These are phyloP conservation scores for Skeletonema potamos DNA, from an alignment of 108 stramenopile species.

Conservation along the genomic window DNA sequence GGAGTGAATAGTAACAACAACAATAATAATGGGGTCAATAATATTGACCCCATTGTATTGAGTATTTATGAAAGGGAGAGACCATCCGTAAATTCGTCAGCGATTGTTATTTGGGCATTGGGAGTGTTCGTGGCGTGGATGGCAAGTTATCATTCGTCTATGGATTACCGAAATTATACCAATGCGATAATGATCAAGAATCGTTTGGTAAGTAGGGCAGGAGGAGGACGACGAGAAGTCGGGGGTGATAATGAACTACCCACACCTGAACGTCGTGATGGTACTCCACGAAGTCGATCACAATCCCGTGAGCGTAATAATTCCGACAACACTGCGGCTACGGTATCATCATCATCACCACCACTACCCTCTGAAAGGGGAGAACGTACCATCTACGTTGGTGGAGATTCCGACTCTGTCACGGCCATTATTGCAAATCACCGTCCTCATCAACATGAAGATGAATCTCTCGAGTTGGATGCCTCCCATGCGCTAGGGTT, in stretches of 20 bases:
- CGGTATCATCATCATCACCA: background rate
- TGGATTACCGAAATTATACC: slow-evolving; percentile 23
- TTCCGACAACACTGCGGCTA: background rate
- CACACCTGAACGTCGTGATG: background rate
- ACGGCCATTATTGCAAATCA: slow-evolving; percentile 9
- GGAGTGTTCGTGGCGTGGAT: slow-evolving; percentile 53
- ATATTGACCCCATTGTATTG: slow-evolving; percentile 22
- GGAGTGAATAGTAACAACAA: background rate
- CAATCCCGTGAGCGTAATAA: background rate
- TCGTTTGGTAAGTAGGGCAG: slow-evolving; percentile 1
- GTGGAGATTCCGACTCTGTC: slow-evolving; percentile 1
- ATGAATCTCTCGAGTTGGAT: slow-evolving; percentile 46
- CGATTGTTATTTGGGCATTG: slow-evolving; percentile 56
- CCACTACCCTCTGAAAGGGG: background rate
- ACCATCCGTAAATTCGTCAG: slow-evolving; percentile 40
- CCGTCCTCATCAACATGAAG: background rate
- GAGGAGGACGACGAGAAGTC: too few species aligned
- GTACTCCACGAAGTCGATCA: background rate
- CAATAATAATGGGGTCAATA: background rate
- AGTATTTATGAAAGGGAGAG: slow-evolving; percentile 30
- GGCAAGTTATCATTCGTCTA: slow-evolving; percentile 18
- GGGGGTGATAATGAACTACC: slow-evolving; percentile 1
- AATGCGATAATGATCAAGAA: slow-evolving; percentile 24
- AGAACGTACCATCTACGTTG: slow-evolving; percentile 6
- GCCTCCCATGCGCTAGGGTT: slow-evolving; percentile 68